Evolutionary conservation across 805 yeast species (phyloP).

Genomic region (Wickerhamiella australiensis): DNA sequence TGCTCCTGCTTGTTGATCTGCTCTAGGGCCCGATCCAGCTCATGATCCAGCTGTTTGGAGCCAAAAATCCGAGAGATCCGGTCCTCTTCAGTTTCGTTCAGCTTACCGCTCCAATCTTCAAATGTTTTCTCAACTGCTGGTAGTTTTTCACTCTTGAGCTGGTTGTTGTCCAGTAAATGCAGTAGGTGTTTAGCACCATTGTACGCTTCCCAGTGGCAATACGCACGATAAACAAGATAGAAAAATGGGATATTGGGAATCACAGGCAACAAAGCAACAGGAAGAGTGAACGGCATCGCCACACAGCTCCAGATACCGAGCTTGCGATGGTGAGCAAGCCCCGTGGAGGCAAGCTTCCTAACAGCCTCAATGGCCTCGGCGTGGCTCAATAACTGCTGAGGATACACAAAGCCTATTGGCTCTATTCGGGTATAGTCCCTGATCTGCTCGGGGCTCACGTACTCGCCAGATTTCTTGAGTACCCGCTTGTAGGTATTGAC

Average conservation of each 20-base stretch:
- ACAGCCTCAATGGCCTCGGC: constrained; percentile 32
- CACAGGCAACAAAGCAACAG: constrained; percentile 71
- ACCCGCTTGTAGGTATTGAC: constrained; percentile 44
- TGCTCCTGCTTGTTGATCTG: constrained; percentile 11
- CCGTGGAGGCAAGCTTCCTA: constrained; percentile 32
- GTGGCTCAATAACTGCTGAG: constrained; percentile 30
- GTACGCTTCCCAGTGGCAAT: constrained; percentile 72
- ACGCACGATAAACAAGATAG: constrained; percentile 65
- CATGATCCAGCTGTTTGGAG: constrained; percentile 12
- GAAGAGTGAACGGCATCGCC: constrained; percentile 66
- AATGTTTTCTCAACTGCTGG: constrained; percentile 14
- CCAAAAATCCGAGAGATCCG: constrained; percentile 14
- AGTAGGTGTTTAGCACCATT: constrained; percentile 60
- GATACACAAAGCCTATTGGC: constrained; percentile 36
- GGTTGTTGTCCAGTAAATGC: constrained; percentile 38
- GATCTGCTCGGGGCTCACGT: constrained; percentile 9
- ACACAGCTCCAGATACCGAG: constrained; percentile 42
- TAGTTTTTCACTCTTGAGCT: constrained; percentile 27
- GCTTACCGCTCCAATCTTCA: not conserved
- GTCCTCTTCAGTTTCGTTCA: not conserved
- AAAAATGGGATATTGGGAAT: constrained; percentile 89
- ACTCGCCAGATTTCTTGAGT: constrained; percentile 19
- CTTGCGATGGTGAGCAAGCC: constrained; percentile 43
- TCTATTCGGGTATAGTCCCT: constrained; percentile 23
- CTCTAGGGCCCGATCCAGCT: constrained; percentile 19